Base-by-base conservation (phyloP, 805 yeast species). In the Yarrowia yakushimensis region DNA sequence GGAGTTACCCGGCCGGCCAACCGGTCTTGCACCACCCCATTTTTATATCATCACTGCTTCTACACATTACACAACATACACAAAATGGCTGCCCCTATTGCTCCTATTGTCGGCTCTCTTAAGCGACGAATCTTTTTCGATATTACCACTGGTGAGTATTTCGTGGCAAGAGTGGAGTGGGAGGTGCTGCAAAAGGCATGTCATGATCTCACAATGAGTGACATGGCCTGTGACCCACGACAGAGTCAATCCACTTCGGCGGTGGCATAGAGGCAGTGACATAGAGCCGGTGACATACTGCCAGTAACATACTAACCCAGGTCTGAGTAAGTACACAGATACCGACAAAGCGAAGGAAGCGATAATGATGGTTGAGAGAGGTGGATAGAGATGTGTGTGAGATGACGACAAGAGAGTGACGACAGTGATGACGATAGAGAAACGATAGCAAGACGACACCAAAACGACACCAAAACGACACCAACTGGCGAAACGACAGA, bases 61-160 rank as follows among this genome's bases (percentile, higher is more conserved):
- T 18, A 22, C 50, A 43, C 34, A 22, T n/a, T 11, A 25, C 45
- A 23, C 45, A 41, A 22, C 15, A 22, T n/a, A 34, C 37, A 50
- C 42, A 64, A 48, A 65, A 73, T 63, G 63, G 87, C 89, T 73
- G 88, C 93, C 73, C 94, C 96, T 71, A 87, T 89, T 73, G 88
- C 93, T 73, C 94, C 96, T 71, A 90, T 92, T 72, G 83, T 86
- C 62, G 97, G 97, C 69, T 79, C 87, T 66, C 82, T 92, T 69
- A 89, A 84, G 79, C 88, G 84, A 81, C 88, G 85, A 78, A 83
- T 89, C 76, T 80, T 86, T 73, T 83, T 87, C 69, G 97, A 92
- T 72, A 84, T 92, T 74, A 67, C 84, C 69, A 76, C 86, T 67
- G 96, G 94, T 65, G 43, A 52, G 59, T 52, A 50, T 25, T 25